Evolutionary conservation across 2,329 filamentous ascomycete species (phyloP).

Genomic region (Aspergillus costaricaensis): DNA sequence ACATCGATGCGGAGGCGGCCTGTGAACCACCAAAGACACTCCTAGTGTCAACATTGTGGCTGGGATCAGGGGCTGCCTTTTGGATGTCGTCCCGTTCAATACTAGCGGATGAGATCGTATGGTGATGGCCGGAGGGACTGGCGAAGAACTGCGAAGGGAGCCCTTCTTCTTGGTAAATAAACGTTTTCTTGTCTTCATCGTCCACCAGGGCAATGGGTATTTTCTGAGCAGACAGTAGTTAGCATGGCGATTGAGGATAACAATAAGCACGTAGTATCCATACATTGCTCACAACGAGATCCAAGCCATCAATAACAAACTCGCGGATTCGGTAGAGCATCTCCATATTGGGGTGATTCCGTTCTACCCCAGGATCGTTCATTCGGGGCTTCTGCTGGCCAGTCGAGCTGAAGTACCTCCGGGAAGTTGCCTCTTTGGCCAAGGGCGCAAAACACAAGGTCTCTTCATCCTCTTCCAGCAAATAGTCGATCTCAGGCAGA

Average conservation of each 20-base stretch:
- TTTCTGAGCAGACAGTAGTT: constrained; percentile 35
- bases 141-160: constrained; percentile 53
- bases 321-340: constrained; percentile 68
- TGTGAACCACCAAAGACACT: constrained; percentile 47
- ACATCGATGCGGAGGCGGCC: constrained; percentile 49
- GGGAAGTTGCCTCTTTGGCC: constrained; percentile 50
- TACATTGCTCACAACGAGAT: constrained; percentile 55
- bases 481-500: constrained; percentile 60
- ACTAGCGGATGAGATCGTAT: constrained; percentile 42
- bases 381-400: constrained; percentile 54
- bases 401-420: constrained; percentile 54
- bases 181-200: constrained; percentile 47
- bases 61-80: constrained; percentile 28
- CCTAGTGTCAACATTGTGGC: constrained; percentile 28
- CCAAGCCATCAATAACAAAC: constrained; percentile 62
- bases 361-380: constrained; percentile 53
- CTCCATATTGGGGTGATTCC: constrained; percentile 61
- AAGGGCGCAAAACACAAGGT: constrained; percentile 67
- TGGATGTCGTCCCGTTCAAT: constrained; percentile 46
- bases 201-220: constrained; percentile 53
- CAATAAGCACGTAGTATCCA: constrained; percentile 16
- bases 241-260: constrained; percentile 8
- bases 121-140: constrained; percentile 46
- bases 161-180: constrained; percentile 57
- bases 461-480: constrained; percentile 69